These are phyloP conservation scores for Aspergillus sp. DNA, from an alignment of 2,329 filamentous ascomycete genomes.

Conservation along the genomic window DNA sequence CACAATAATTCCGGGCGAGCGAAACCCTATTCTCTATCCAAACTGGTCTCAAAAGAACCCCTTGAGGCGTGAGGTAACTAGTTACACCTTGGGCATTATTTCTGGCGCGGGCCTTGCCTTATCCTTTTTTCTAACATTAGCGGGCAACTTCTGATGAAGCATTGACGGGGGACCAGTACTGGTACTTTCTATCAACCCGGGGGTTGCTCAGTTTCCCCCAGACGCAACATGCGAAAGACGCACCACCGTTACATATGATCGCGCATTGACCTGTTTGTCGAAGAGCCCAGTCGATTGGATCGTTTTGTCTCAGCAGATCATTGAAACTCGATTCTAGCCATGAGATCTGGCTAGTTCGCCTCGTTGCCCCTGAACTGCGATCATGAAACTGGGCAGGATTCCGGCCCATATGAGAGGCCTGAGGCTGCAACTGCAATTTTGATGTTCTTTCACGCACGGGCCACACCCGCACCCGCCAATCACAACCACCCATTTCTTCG, in stretches of 20 bases:
- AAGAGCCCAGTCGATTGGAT: too few relatives aligned
- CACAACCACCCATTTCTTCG: neutral
- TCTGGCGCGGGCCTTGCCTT: neutral
- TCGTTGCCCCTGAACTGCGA: neutral
- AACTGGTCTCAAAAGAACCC: neutral
- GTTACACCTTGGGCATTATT: neutral
- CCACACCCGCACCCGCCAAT: conserved; percentile 11
- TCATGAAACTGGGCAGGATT: neutral
- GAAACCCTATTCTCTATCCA: neutral
- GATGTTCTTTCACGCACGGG: conserved; percentile 8
- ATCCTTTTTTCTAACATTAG: neutral
- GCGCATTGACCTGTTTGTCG: too few relatives aligned
- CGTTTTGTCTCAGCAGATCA: neutral
- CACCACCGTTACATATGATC: too few relatives aligned
- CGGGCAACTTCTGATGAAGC: neutral
- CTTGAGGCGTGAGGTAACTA: neutral
- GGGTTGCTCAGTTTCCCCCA: neutral
- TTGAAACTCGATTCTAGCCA: neutral
- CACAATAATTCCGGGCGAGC: neutral
- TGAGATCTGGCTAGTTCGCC: neutral
- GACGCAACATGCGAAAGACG: neutral
- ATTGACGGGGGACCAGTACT: neutral
- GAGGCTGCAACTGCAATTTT: neutral
- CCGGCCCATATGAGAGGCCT: too few relatives aligned
- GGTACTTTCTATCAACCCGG: neutral